phyloP scores from a whole-genome alignment of 148 eudicot genomes.

The Arctostaphylos glauca region DNA sequence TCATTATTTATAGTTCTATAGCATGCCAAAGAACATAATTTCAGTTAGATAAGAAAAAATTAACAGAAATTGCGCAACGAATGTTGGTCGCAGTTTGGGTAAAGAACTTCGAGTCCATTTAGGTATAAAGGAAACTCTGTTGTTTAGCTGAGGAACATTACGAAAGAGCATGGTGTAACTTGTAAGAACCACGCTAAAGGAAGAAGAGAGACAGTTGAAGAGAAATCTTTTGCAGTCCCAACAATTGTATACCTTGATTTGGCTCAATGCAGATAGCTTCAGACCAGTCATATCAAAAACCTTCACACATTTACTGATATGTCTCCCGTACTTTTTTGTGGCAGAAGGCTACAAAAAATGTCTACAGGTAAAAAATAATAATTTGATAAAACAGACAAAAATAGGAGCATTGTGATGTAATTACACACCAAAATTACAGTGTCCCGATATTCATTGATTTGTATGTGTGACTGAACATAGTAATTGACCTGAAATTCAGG shows the following conservation, averaged over 20 bases:
- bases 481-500: constrained; percentile 54
- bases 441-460: constrained; percentile 90
- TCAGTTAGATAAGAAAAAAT: background rate
- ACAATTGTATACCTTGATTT: constrained; percentile 60
- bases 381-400: constrained; percentile 7
- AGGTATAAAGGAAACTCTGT: background rate
- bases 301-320: constrained; percentile 71
- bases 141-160: background rate
- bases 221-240: background rate
- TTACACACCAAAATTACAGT: constrained; percentile 68
- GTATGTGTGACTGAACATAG: constrained; percentile 90
- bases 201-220: background rate
- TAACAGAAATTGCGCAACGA: background rate
- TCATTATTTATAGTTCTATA: background rate
- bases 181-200: background rate
- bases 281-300: constrained; percentile 91
- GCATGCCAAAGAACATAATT: background rate
- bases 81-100: background rate
- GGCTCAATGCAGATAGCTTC: constrained; percentile 74
- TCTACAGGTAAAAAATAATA: background rate
- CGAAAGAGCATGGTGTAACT: background rate
- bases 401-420: background rate
- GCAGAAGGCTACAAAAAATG: constrained; percentile 60
- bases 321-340: constrained; percentile 55
- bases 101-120: background rate